Base-by-base conservation (phyloP, 441 rosid genomes). In the Eruca vesicaria region DNA sequence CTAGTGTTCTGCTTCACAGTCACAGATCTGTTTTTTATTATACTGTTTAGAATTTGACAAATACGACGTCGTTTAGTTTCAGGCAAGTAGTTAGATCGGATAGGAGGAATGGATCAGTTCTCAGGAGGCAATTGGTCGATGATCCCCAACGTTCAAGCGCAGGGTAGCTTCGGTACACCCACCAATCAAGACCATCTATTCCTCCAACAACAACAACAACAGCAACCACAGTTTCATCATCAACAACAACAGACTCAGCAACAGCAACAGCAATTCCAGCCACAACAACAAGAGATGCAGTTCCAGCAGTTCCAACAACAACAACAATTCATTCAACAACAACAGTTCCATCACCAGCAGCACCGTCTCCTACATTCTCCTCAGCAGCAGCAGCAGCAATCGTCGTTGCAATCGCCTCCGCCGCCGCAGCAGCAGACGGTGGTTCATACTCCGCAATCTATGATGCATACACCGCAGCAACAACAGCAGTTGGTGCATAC, bases 151-250 rank as follows among this genome's bases (percentile, higher is more conserved):
- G 70, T 83, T 52, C 84, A 84, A 1, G 35, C 88, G 48, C 92
- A 81, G 75, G 80, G 83, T 41, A 87, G 83, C 85, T 85, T 83
- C 66, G 85, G 87, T 57, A 84, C 96, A 61, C 88, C 86, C 9
- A 68, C 94, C 11, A 90, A 82, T 84, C 97, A 87, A 66, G 98
- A 89, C 81, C 91, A 85, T 74, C 73, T 86, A 84, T 83, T 73
- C 80, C 78, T 20, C 85, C 82, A 43, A 32, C 89, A 79, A 5
- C 85, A 80, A 32, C 83, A 80, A 31, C 76, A 62, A 6, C 89
- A 79, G 7, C 85, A 80, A 21, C 83, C 79, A 36, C 76, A 79
- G 10, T 84, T 74, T n/a, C 82, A 32, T 15, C 87, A 78, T 8
- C 86, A 63, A 16, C 86, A 71, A 16, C 86, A 82, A 26, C 82